Percentiles rank a stretch among this genome's conserved stretches.
These are phyloP conservation scores for Wickerhamomyces rabaulensis DNA, from an alignment of 805 yeast genomes.

Conservation along the genomic window DNA sequence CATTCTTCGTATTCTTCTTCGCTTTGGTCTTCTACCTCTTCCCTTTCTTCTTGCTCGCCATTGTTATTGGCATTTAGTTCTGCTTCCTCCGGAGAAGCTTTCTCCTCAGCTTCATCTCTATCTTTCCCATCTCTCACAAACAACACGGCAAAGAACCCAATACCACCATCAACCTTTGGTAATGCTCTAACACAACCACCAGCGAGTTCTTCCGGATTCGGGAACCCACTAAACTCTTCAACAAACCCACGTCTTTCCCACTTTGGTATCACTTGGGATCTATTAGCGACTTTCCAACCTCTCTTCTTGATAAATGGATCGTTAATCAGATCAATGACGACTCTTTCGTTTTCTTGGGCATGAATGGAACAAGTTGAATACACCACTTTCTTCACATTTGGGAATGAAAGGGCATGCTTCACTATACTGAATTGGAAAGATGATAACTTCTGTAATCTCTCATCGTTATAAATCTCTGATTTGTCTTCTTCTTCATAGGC, in stretches of 20 bases:
- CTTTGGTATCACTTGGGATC: constrained; percentile 59
- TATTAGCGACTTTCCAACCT: constrained; percentile 72
- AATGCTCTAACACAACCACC: constrained; percentile 82
- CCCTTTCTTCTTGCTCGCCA: constrained; percentile 3
- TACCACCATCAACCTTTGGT: constrained; percentile 94
- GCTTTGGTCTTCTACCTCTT: background rate
- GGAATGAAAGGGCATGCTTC: constrained; percentile 82
- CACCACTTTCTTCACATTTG: constrained; percentile 69
- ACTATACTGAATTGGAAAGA: constrained; percentile 86
- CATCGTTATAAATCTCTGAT: constrained; percentile 34
- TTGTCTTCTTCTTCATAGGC: constrained; percentile 41
- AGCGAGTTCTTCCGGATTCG: constrained; percentile 52
- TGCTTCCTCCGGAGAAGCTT: background rate
- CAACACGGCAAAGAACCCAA: constrained; percentile 95
- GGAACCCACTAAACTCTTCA: constrained; percentile 55
- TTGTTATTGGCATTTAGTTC: constrained; percentile 7
- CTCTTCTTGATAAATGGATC: constrained; percentile 56
- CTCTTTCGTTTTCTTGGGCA: constrained; percentile 90
- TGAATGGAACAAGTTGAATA: constrained; percentile 96
- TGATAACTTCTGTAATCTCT: constrained; percentile 67
- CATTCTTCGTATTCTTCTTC: constrained; percentile 27
- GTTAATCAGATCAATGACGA: constrained; percentile 69
- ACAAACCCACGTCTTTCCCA: constrained; percentile 86
- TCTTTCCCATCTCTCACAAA: constrained; percentile 47
- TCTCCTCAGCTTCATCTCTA: background rate